These are phyloP conservation scores for Colletotrichum sp. DNA, from an alignment of 2,329 filamentous ascomycete species.

Conservation along the genomic window DNA sequence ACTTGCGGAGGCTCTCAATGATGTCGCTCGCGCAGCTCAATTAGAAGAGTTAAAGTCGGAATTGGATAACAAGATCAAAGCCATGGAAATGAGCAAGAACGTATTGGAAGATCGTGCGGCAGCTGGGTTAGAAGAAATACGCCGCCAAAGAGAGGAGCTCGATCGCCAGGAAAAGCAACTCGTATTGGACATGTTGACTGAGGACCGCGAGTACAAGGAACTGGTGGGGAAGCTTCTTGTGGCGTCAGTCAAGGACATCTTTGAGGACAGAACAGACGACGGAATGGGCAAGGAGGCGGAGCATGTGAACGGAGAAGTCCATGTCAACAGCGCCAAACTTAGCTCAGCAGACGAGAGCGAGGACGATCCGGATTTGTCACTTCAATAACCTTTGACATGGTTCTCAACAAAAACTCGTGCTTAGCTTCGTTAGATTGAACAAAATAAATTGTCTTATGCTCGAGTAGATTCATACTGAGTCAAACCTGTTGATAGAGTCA, in stretches of 20 bases:
- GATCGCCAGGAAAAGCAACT: slow-evolving; percentile 35
- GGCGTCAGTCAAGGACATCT: slow-evolving; percentile 25
- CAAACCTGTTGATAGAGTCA: neutral
- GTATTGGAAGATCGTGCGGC: slow-evolving; percentile 30
- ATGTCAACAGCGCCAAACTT: neutral
- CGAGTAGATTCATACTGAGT: neutral
- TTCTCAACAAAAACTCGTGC: neutral
- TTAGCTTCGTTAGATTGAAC: neutral
- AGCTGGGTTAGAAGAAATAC: slow-evolving; percentile 33
- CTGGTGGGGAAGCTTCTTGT: slow-evolving; percentile 34
- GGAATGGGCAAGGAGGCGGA: neutral
- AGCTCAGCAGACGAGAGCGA: neutral
- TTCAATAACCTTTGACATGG: neutral
- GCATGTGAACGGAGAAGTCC: neutral
- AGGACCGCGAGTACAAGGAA: slow-evolving; percentile 31
- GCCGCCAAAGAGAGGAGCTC: slow-evolving; percentile 37
- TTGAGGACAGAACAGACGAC: neutral
- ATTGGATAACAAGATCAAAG: slow-evolving; percentile 31
- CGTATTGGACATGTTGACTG: slow-evolving; percentile 28
- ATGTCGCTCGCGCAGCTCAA: slow-evolving; percentile 28
- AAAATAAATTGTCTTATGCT: neutral
- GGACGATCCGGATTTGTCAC: neutral
- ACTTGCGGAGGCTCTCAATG: slow-evolving; percentile 32
- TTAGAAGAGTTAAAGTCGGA: slow-evolving; percentile 32
- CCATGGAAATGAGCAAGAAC: slow-evolving; percentile 38